These are phyloP conservation scores for Leucocoprinus birnbaumii DNA, from an alignment of 768 basidiomycete genomes.

Conservation along the genomic window DNA sequence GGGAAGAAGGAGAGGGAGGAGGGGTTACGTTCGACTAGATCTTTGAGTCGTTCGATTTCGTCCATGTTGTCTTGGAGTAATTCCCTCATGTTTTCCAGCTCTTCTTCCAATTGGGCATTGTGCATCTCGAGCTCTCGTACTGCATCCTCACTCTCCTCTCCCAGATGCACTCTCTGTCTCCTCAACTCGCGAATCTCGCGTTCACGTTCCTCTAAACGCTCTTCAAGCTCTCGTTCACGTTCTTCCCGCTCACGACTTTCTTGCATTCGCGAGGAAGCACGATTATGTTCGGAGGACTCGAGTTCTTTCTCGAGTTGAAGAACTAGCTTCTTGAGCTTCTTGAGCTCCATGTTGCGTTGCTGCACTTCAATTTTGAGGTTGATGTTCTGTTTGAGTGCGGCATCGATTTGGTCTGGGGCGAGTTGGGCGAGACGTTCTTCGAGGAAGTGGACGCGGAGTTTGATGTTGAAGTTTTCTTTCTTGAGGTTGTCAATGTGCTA, in stretches of 20 bases:
- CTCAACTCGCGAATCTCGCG: slow-evolving; percentile 69
- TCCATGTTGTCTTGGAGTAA: slow-evolving; percentile 81
- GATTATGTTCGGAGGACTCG: slow-evolving; percentile 53
- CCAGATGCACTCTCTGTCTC: slow-evolving; percentile 34
- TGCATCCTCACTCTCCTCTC: slow-evolving; percentile 48
- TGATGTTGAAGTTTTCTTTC: slow-evolving; percentile 97
- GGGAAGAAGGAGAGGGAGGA: slow-evolving; percentile 16
- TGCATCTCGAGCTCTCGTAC: slow-evolving; percentile 56
- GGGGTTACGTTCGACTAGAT: slow-evolving; percentile 59
- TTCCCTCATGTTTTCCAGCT: slow-evolving; percentile 66
- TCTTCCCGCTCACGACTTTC: slow-evolving; percentile 10
- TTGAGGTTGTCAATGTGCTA: slow-evolving; percentile 95
- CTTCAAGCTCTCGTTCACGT: slow-evolving; percentile 9
- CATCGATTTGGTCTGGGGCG: slow-evolving; percentile 90
- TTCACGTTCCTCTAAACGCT: slow-evolving; percentile 39
- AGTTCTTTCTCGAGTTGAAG: slow-evolving; percentile 81
- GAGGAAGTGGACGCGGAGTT: slow-evolving; percentile 92
- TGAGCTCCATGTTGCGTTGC: slow-evolving; percentile 85
- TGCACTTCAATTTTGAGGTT: slow-evolving; percentile 91
- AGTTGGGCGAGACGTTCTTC: slow-evolving; percentile 90
- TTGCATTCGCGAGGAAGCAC: slow-evolving; percentile 30
- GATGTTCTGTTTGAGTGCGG: slow-evolving; percentile 89
- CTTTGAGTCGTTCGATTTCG: slow-evolving; percentile 72
- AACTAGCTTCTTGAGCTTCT: slow-evolving; percentile 87
- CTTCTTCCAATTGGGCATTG: slow-evolving; percentile 69